Percentiles rank a stretch among this genome's conserved stretches.
These are phyloP conservation scores for Vaccinium darrowii DNA, from an alignment of 148 eudicot genomes.

Conservation along the genomic window DNA sequence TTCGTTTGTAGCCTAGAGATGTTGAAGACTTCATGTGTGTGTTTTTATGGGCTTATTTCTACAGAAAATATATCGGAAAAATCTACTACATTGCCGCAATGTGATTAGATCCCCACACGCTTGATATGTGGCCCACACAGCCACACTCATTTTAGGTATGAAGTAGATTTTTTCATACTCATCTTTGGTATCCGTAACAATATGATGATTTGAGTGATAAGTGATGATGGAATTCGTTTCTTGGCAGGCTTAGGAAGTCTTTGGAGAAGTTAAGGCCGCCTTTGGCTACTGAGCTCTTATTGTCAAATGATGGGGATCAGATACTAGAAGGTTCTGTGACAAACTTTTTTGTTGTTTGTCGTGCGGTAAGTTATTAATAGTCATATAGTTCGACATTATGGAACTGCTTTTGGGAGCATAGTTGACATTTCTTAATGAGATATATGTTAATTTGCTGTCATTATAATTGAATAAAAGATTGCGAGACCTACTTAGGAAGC, in stretches of 20 bases:
- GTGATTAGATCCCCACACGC: background rate
- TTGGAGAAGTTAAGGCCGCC: slow-evolving; percentile 83
- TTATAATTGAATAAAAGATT: background rate
- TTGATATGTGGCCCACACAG: background rate
- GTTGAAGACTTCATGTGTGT: background rate
- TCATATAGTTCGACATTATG: background rate
- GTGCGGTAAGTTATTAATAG: slow-evolving; percentile 49
- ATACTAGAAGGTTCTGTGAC: slow-evolving; percentile 84
- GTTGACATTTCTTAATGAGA: background rate
- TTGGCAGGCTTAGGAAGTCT: slow-evolving; percentile 73
- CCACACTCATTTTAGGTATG: background rate
- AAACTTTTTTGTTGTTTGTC: slow-evolving; percentile 76
- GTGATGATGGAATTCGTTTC: slow-evolving; percentile 17
- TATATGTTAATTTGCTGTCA: background rate
- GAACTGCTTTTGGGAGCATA: background rate
- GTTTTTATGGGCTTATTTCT: background rate
- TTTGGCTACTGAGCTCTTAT: slow-evolving; percentile 65
- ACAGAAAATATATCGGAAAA: background rate
- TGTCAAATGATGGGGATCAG: slow-evolving; percentile 75
- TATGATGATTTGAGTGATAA: background rate
- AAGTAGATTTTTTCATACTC: background rate
- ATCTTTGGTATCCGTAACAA: background rate
- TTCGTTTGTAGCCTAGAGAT: too few relatives aligned
- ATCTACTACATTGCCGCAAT: background rate
- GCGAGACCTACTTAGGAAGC: background rate